Conservation (phyloP, 768 basidiomycete genomes). For the Pleurotus salmoneostramineus region DNA sequence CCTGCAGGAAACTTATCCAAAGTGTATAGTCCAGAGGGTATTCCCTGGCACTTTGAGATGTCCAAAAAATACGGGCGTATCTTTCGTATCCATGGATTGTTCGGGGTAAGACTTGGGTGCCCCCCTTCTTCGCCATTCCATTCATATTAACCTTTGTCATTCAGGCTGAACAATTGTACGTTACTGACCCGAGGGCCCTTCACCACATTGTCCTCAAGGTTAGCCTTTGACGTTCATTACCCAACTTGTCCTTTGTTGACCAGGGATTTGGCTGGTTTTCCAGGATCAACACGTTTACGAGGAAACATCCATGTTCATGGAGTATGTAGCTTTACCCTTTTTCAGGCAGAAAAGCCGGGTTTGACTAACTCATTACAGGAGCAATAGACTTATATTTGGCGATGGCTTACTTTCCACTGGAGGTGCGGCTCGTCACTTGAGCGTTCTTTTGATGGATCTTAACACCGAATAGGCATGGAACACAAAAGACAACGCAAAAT, state of each 20-base stretch:
- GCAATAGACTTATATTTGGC: slow-evolving; percentile 14
- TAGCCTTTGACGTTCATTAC: background rate
- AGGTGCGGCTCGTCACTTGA: slow-evolving; percentile 3
- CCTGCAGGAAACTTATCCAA: slow-evolving; percentile 3
- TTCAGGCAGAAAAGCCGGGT: background rate
- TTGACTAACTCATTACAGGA: background rate
- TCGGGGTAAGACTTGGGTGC: background rate
- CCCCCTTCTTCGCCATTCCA: background rate
- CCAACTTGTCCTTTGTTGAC: background rate
- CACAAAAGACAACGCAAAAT: slow-evolving; percentile 40
- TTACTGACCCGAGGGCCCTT: slow-evolving; percentile 4
- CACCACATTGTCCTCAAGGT: slow-evolving; percentile 5
- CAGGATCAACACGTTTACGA: slow-evolving; percentile 32
- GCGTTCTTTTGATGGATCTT: background rate
- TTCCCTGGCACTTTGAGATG: slow-evolving; percentile 7
- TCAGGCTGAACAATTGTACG: slow-evolving; percentile 6
- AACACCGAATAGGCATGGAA: slow-evolving; percentile 26
- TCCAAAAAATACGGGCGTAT: slow-evolving; percentile 7
- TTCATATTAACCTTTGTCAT: background rate
- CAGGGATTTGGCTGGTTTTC: background rate
- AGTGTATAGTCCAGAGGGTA: slow-evolving; percentile 5
- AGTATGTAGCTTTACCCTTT: slow-evolving; percentile 15
- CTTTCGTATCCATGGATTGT: slow-evolving; percentile 3
- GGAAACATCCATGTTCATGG: slow-evolving; percentile 18
- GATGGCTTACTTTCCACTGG: slow-evolving; percentile 14